Conservation (phyloP, 2,329 filamentous ascomycete genomes). For the Beauveria bassiana region DNA sequence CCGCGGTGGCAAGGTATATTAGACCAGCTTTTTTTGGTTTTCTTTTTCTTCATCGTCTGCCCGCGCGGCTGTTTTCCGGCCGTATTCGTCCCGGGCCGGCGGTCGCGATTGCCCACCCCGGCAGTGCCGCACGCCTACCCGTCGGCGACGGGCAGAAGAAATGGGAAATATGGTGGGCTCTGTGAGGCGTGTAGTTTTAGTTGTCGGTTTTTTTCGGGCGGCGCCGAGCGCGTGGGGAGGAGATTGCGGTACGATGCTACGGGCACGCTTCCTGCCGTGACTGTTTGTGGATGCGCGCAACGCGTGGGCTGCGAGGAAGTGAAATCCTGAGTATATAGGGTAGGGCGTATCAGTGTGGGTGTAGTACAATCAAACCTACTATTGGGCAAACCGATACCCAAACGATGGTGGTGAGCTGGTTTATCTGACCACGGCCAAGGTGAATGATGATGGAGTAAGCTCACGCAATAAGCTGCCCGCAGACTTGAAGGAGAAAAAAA, state of each 20-base stretch:
- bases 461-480: background rate
- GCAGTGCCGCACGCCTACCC: constrained; percentile 1
- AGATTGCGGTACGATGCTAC: background rate
- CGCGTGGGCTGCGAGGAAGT: background rate
- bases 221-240: constrained; percentile 2
- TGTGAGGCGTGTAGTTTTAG: background rate
- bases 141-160: background rate
- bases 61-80: background rate
- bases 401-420: background rate
- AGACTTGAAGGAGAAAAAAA: background rate
- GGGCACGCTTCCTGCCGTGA: constrained; percentile 1
- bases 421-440: background rate
- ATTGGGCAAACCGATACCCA: background rate
- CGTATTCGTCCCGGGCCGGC: background rate
- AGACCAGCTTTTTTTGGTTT: background rate
- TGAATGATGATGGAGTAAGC: background rate
- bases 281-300: constrained; percentile 6
- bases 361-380: too few species aligned
- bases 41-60: background rate
- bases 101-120: background rate
- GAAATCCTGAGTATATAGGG: background rate
- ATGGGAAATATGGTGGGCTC: background rate
- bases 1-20: background rate
- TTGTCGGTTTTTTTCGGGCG: background rate
- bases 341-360: too few species aligned